Base-by-base conservation (phyloP, 2,329 filamentous ascomycete species). In the Microdochium nivale region DNA sequence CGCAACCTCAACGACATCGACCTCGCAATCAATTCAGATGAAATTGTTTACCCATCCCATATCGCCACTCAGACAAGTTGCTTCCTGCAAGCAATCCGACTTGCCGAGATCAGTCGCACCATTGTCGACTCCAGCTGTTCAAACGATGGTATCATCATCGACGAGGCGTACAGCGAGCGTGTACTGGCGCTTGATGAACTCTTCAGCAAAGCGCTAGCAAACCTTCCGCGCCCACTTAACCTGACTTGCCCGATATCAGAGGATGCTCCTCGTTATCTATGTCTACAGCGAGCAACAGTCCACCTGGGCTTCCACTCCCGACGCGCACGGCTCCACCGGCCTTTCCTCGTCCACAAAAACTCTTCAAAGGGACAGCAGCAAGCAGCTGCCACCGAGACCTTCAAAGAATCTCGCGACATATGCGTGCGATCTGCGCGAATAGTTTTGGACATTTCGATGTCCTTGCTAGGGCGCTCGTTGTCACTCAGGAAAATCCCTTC, bases 1-100 rank as follows among this genome's bases (percentile, higher is more conserved):
- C 62, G 65, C 1, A 70, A 73, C 49, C 60, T 68, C 8, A 62
- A 72, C 35, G 69, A 72, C 35, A 61, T 63, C 40, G 69, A 71
- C 30, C 59, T 71, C 13, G 54, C 63, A 8, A 59, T 65, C 3
- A 59, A 59, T 1, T 52, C 59, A 14, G 61, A 66, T 8, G 53
- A 60, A 2, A 27, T 68, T 7, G 61, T 60, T 2, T 61, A 62
- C 16, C 65, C 70, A 0, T 49, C 60, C 1, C 58, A 60, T 11
- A 56, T 65, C n/a, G 55, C 63, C 1, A 73, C 71, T 0, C 60
- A 59, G 21, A 61, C 70, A 50, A 69, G 68, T 1, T 70, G 67
- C 49, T 65, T 70, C 25, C 56, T 73, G 11, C 65, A 70, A 43
- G 66, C 70, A 16, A 60, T 68, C 49, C 65, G 63, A 3, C 59